Evolutionary conservation across 208 protist genomes (phyloP), one percentile per base, ranked within the genome.

Genomic region (Leishmania turanica): DNA sequence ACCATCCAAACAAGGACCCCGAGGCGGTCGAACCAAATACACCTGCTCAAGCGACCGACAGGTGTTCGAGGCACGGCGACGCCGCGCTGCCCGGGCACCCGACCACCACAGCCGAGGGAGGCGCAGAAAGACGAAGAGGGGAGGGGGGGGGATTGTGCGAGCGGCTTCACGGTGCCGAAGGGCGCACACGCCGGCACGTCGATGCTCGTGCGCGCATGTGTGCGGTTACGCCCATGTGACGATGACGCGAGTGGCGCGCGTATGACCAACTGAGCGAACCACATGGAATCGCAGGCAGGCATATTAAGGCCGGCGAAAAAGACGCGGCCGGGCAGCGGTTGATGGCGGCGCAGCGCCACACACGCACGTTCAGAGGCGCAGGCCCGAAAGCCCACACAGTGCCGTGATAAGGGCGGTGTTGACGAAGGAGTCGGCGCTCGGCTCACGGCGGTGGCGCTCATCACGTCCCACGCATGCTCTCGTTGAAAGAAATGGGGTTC

Each of bases 381-480:
- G 8, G 7, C 58, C 58, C 8, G 24, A 64, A 31, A 31, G 7
- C 24, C 58, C 31, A 27, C 31, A 27, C 15, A 64, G 27, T 31
- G 24, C 58, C 0, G 11, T 64, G 0, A 64, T 31, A 31, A 27
- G 13, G 58, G 27, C 58, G 27, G 64, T 40, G 64, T 9, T 27
- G 34, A 24, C 31, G 21, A 27, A 15, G 21, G 15, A 5, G 66
- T 21, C 0, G 27, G 34, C 42, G 62, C 15, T 24, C 62, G 8
- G 62, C 42, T 47, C 66, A 49, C 24, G 9, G 54, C 62, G 49
- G 62, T 15, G 31, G 68, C 24, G 69, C 15, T 17, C 51, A 62
- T 90, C 77, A 95, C 72, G 82, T 93, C 45, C 92, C 92, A 15
- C 75, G 81, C 60, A 84, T 86, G 78, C 92, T 93, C 68, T 91